Evolutionary conservation across 345 rosid genomes (phyloP).

Genomic region (Camelina hispida): DNA sequence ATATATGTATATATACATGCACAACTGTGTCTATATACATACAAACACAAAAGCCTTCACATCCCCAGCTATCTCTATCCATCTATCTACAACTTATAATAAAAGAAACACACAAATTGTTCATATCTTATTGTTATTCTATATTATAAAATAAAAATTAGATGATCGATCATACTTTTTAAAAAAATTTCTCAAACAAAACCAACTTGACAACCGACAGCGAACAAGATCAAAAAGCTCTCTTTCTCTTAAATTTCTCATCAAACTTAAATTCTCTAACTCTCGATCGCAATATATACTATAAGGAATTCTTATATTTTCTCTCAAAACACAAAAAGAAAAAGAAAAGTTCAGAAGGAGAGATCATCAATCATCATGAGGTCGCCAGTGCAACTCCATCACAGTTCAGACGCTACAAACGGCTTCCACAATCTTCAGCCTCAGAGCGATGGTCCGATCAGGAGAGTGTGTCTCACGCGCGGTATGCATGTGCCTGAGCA

Average conservation of each 20-base stretch:
- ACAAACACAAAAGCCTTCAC: conserved; percentile 37
- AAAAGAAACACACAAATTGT: conserved; percentile 17
- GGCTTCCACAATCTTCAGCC: conserved; percentile 41
- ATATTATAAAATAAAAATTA: conserved; percentile 1
- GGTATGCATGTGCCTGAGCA: conserved; percentile 55
- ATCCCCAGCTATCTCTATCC: conserved; percentile 43
- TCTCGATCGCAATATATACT: conserved; percentile 20
- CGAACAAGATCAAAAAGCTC: conserved; percentile 41
- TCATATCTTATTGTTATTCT: conserved; percentile 26
- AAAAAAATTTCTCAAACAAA: conserved; percentile 42
- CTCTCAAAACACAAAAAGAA: neutral
- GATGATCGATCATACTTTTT: conserved; percentile 15
- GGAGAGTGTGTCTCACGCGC: conserved; percentile 43
- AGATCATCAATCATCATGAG: conserved; percentile 47
- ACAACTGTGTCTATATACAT: conserved; percentile 9
- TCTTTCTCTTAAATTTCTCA: conserved; percentile 12
- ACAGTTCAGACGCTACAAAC: conserved; percentile 33
- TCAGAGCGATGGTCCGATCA: conserved; percentile 36
- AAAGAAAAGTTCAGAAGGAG: neutral
- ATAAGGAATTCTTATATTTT: neutral
- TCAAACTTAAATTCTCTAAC: neutral
- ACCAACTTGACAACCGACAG: conserved; percentile 58
- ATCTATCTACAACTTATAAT: conserved; percentile 22
- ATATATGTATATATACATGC: neutral
- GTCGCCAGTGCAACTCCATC: conserved; percentile 61